A percentile compares a stretch with the other conserved stretches of the same genome.
Conservation (phyloP, 805 yeast genomes). For the Lipomyces sp. region DNA sequence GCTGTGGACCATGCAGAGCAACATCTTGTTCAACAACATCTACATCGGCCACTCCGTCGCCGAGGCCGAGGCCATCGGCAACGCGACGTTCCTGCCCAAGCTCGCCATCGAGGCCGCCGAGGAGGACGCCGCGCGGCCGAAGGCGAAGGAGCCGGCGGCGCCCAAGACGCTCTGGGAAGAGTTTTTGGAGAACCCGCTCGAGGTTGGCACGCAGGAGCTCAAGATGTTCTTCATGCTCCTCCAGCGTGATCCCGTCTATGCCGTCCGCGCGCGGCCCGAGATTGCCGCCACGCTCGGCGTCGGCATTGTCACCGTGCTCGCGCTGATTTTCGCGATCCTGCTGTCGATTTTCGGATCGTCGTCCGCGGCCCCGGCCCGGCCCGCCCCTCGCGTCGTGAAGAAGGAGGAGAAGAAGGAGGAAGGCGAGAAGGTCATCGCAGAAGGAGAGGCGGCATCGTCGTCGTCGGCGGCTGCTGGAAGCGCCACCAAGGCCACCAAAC, state of each 20-base stretch:
- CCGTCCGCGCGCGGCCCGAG: conserved; percentile 40
- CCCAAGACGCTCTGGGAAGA: conserved; percentile 29
- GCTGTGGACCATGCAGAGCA: conserved; percentile 78
- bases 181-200: conserved; percentile 39
- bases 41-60: conserved; percentile 79
- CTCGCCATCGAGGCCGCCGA: conserved; percentile 35
- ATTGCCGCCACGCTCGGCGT: conserved; percentile 35
- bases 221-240: conserved; percentile 36
- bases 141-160: conserved; percentile 8
- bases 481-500: background rate
- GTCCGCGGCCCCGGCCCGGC: conserved; percentile 1
- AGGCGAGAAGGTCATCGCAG: too few species aligned
- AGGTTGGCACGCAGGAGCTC: conserved; percentile 33
- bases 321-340: conserved; percentile 33
- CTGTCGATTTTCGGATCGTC: conserved; percentile 24
- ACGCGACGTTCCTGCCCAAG: conserved; percentile 57
- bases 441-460: too few species aligned
- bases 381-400: background rate
- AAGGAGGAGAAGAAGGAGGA: background rate
- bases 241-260: conserved; percentile 35
- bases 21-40: conserved; percentile 75
- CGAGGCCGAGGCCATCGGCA: conserved; percentile 84
- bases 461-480: conserved; percentile 29
- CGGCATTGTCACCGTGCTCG: conserved; percentile 29
- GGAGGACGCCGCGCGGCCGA: conserved; percentile 23